Conservation (phyloP, 2,329 filamentous ascomycete species). For the Colletotrichum simmondsii region DNA sequence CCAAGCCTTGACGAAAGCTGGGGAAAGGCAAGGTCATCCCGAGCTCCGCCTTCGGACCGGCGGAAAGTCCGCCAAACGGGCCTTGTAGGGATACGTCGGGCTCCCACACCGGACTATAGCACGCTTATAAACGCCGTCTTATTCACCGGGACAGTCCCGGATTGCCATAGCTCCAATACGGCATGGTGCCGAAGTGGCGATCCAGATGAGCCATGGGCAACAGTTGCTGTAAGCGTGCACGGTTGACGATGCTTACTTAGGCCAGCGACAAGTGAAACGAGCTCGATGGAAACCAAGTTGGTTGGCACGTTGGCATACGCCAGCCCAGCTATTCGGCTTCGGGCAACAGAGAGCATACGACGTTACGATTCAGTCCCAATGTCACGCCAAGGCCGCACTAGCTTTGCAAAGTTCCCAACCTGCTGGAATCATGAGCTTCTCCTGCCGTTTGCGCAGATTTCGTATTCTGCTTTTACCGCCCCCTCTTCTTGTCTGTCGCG, state of each 20-base stretch:
- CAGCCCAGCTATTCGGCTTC: slow-evolving; percentile 3
- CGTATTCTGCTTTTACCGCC: background rate
- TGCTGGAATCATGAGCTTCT: slow-evolving; percentile 12
- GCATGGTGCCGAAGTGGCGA: slow-evolving; percentile 20
- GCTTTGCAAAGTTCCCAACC: background rate
- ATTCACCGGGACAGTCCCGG: slow-evolving; percentile 19
- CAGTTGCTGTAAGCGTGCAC: slow-evolving; percentile 14
- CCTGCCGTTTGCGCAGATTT: slow-evolving; percentile 4
- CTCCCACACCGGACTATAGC: slow-evolving; percentile 5
- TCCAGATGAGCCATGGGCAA: slow-evolving; percentile 26
- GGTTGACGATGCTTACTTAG: slow-evolving; percentile 7
- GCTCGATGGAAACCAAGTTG: background rate
- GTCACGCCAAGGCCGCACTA: slow-evolving; percentile 10
- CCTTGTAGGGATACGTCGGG: slow-evolving; percentile 1
- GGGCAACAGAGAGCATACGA: slow-evolving; percentile 5
- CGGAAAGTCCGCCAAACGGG: slow-evolving; percentile 4
- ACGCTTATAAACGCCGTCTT: background rate
- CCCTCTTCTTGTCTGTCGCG: slow-evolving; percentile 27
- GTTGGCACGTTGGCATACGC: slow-evolving; percentile 22
- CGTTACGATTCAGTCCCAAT: slow-evolving; percentile 5
- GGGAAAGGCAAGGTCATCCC: slow-evolving; percentile 16
- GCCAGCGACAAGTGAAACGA: slow-evolving; percentile 23
- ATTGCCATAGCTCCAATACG: slow-evolving; percentile 5
- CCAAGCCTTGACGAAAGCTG: slow-evolving; percentile 9
- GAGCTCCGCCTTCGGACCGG: slow-evolving; percentile 1